phyloP scores from a whole-genome alignment of 495 filamentous ascomycete genomes.

The Penicillium odoratum region DNA sequence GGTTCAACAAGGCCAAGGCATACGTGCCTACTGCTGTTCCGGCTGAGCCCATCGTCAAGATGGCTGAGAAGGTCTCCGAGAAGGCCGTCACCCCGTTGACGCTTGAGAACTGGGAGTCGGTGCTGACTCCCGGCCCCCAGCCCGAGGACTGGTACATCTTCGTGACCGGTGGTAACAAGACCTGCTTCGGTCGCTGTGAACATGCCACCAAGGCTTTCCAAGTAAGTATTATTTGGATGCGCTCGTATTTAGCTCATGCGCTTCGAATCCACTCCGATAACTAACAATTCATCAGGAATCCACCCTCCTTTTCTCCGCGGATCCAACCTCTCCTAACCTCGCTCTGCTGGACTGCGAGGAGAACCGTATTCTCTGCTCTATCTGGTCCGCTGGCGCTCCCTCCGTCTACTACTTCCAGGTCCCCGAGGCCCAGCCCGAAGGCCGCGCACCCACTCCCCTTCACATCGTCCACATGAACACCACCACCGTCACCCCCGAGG shows the following conservation, averaged over 20 bases:
- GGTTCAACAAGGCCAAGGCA: slow-evolving; percentile 60
- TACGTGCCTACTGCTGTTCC: slow-evolving; percentile 58
- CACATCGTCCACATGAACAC: slow-evolving; percentile 62
- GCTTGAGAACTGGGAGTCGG: slow-evolving; percentile 68
- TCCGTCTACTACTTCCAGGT: slow-evolving; percentile 72
- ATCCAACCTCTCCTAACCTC: slow-evolving; percentile 67
- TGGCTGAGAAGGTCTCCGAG: slow-evolving; percentile 54
- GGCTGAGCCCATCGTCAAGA: slow-evolving; percentile 49
- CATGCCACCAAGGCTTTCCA: slow-evolving; percentile 57
- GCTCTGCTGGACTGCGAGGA: slow-evolving; percentile 77
- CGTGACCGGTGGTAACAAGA: slow-evolving; percentile 83
- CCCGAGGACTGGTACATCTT: slow-evolving; percentile 81
- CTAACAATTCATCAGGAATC: slow-evolving; percentile 53
- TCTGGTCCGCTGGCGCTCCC: slow-evolving; percentile 73
- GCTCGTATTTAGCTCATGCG: background rate
- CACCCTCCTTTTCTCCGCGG: slow-evolving; percentile 62
- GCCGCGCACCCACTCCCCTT: slow-evolving; percentile 46
- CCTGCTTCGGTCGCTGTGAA: slow-evolving; percentile 69
- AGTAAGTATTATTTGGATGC: slow-evolving; percentile 29
- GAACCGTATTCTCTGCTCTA: slow-evolving; percentile 76
- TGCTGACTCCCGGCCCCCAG: slow-evolving; percentile 62
- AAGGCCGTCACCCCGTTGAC: slow-evolving; percentile 62
- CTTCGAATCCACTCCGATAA: background rate
- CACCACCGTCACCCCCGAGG: slow-evolving; percentile 62
- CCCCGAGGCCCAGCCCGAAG: slow-evolving; percentile 52